Percentiles rank a stretch among this genome's conserved stretches.
Conservation (phyloP, 116 monocot genomes). For the Posidonia oceanica region DNA sequence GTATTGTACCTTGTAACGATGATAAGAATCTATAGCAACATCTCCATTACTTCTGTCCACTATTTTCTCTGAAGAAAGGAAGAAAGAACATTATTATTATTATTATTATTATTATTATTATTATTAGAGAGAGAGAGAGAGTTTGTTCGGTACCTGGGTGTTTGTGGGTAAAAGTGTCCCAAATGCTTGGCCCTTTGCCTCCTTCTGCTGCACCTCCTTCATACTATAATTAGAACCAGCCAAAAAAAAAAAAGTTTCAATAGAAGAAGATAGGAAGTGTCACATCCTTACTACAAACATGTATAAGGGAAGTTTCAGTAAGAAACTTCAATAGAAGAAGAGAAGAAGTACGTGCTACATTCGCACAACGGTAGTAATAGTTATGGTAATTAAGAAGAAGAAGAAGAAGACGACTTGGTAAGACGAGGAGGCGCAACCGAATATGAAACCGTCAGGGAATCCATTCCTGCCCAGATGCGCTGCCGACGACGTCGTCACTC, state of each 20-base stretch:
- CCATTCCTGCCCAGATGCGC: slow-evolving; percentile 10
- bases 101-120: no score
- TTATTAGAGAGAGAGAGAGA: neutral
- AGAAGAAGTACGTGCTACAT: no score
- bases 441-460: slow-evolving; percentile 35
- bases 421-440: slow-evolving; percentile 31
- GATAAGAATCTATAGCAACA: slow-evolving; percentile 14
- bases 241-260: no score
- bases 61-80: slow-evolving; percentile 7
- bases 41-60: slow-evolving; percentile 14
- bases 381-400: no score
- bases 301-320: no score
- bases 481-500: neutral
- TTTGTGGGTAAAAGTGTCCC: slow-evolving; percentile 20
- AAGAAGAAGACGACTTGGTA: slow-evolving; percentile 22
- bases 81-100: no score
- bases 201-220: slow-evolving; percentile 15
- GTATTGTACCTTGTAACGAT: slow-evolving; percentile 16
- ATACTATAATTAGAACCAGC: slow-evolving; percentile 1
- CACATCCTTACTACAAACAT: no score
- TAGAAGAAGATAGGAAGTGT: no score
- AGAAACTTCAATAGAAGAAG: no score
- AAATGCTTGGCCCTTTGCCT: slow-evolving; percentile 18
- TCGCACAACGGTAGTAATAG: neutral
- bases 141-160: slow-evolving; percentile 8